Percentiles rank a stretch among this genome's conserved stretches.
Evolutionary conservation across 1,284 basidiomycete species (phyloP).

Genomic region (Cutaneotrichosporon sp.): DNA sequence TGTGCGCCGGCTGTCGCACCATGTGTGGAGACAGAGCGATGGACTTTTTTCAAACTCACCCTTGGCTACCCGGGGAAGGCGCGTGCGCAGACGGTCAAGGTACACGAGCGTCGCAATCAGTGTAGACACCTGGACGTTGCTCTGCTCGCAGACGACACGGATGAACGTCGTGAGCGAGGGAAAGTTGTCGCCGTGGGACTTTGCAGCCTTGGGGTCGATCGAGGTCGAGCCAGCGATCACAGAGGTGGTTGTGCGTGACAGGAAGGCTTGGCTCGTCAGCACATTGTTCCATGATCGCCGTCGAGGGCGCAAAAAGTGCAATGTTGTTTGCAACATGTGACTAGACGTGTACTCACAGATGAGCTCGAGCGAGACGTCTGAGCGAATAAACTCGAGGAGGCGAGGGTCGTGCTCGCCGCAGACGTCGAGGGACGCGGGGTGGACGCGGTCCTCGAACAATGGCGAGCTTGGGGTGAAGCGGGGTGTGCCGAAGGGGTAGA

Average conservation of each 20-base stretch:
- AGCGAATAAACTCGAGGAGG: slow-evolving; percentile 69
- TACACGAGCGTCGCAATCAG: slow-evolving; percentile 89
- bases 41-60: slow-evolving; percentile 53
- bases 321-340: not conserved
- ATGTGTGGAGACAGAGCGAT: too few relatives aligned
- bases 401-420: slow-evolving; percentile 65
- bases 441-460: slow-evolving; percentile 46
- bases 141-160: slow-evolving; percentile 70
- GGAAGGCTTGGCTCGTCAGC: slow-evolving; percentile 33
- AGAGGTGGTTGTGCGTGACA: slow-evolving; percentile 45
- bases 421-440: slow-evolving; percentile 63
- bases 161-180: slow-evolving; percentile 85
- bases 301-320: not conserved
- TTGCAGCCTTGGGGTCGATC: slow-evolving; percentile 28
- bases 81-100: slow-evolving; percentile 76
- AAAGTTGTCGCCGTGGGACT: slow-evolving; percentile 45
- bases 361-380: slow-evolving; percentile 74
- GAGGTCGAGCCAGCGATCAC: slow-evolving; percentile 47
- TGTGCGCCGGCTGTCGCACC: not conserved
- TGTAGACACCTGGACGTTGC: slow-evolving; percentile 87
- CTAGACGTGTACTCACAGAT: slow-evolving; percentile 53
- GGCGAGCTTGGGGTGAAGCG: slow-evolving; percentile 36
- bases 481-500: slow-evolving; percentile 37
- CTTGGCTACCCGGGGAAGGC: slow-evolving; percentile 78
- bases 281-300: not conserved